A percentile compares a stretch with the other conserved stretches of the same genome.
Conservation (phyloP, 176 grass and related monocot genomes). For the Triticum urartu region DNA sequence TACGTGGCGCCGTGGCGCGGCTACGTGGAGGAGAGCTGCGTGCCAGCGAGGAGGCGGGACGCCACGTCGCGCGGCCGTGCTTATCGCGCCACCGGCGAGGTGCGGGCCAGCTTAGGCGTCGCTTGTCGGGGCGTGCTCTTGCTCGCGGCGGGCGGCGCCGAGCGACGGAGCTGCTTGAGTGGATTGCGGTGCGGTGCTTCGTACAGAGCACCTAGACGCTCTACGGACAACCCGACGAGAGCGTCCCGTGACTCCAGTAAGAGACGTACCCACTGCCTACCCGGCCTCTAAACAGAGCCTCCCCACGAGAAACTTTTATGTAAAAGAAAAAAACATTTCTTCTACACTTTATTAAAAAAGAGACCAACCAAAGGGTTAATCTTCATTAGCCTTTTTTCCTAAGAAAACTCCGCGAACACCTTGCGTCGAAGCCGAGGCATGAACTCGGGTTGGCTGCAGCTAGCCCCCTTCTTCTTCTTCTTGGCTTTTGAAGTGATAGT, state of each 20-base stretch:
- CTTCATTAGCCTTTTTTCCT: no score
- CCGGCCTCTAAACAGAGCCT: neutral
- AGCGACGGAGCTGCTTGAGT: neutral
- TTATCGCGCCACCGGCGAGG: constrained; percentile 23
- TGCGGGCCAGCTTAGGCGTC: constrained; percentile 10
- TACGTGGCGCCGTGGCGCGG: constrained; percentile 20
- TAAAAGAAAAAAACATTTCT: no score
- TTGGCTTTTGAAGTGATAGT: no score
- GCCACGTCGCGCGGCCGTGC: constrained; percentile 37
- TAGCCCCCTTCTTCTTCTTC: no score
- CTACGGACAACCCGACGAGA: no score
- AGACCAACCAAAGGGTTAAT: no score
- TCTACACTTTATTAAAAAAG: no score
- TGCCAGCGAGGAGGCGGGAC: neutral
- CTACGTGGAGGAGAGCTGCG: constrained; percentile 33
- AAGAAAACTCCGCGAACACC: no score
- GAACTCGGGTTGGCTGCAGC: no score
- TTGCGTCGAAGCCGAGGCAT: no score
- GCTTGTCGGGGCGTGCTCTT: neutral
- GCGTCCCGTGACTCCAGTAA: neutral
- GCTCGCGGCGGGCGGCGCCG: neutral
- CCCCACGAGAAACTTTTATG: no score
- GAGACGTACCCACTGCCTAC: neutral
- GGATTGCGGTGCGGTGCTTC: neutral
- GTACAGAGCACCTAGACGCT: neutral